Evolutionary conservation across 2,329 filamentous ascomycete species (phyloP).

Genomic region (Claviceps humidiphila): DNA sequence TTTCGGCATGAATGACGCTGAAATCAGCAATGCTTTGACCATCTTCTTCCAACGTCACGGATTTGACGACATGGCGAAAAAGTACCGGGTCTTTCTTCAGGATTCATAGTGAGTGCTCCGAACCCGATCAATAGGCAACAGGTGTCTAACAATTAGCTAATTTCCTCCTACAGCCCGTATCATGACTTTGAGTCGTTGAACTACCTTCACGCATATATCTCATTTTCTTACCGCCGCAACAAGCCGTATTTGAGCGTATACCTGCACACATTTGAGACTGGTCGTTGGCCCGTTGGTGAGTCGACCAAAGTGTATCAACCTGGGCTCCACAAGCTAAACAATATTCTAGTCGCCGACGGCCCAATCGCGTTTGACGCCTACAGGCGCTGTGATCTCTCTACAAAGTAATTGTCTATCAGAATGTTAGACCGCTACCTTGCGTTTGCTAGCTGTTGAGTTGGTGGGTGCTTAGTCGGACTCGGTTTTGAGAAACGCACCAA

Average conservation of each 20-base stretch:
- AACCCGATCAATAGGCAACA: background rate
- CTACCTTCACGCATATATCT: background rate
- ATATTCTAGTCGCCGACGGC: background rate
- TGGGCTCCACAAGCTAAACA: background rate
- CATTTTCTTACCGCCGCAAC: background rate
- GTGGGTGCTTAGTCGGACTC: background rate
- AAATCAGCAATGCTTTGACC: background rate
- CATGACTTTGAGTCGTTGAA: background rate
- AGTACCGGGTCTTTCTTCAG: background rate
- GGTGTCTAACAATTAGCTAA: background rate
- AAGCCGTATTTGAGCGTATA: slow-evolving; percentile 1
- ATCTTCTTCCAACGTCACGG: background rate
- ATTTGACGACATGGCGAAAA: background rate
- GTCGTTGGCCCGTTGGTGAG: background rate
- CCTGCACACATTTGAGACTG: background rate
- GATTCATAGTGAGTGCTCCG: background rate
- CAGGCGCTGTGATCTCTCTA: background rate
- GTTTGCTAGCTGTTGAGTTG: background rate
- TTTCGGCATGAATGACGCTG: background rate
- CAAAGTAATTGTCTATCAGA: too few species aligned
- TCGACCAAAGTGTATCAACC: background rate
- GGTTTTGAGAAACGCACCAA: too few species aligned
- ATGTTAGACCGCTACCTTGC: background rate
- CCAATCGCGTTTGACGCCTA: background rate
- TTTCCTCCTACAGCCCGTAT: background rate